Percentiles rank a stretch among this genome's conserved stretches.
These are phyloP conservation scores for Papilionanthe hybrid DNA, from an alignment of 116 monocot species.

Conservation along the genomic window DNA sequence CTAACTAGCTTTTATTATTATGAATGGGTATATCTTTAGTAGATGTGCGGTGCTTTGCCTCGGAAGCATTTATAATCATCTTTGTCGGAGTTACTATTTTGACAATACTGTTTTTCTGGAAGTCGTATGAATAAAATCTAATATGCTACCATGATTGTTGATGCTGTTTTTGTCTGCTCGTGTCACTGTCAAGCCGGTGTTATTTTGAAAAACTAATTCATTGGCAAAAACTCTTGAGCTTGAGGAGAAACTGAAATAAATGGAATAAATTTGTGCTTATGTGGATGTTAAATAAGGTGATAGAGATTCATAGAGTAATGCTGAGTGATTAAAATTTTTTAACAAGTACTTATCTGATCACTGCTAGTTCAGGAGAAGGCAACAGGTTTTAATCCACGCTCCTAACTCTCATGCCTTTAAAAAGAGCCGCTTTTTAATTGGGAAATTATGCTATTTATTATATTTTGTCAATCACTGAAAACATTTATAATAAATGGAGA, in stretches of 20 bases:
- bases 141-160: neutral
- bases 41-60: neutral
- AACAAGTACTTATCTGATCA: neutral
- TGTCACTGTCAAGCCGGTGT: neutral
- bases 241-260: neutral
- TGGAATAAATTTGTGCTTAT: neutral
- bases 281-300: neutral
- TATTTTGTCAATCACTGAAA: neutral
- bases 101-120: neutral
- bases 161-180: neutral
- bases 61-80: neutral
- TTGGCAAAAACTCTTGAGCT: neutral
- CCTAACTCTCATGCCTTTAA: neutral
- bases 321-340: neutral
- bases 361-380: neutral
- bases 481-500: neutral
- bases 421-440: neutral
- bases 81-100: neutral
- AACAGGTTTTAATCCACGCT: neutral
- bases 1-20: neutral
- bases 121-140: neutral
- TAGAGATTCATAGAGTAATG: neutral
- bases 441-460: neutral
- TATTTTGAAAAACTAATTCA: neutral
- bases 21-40: neutral